Percentiles rank a stretch among this genome's conserved stretches.
These are phyloP conservation scores for Ilex paraguariensis DNA, from an alignment of 305 asterid genomes.

Conservation along the genomic window DNA sequence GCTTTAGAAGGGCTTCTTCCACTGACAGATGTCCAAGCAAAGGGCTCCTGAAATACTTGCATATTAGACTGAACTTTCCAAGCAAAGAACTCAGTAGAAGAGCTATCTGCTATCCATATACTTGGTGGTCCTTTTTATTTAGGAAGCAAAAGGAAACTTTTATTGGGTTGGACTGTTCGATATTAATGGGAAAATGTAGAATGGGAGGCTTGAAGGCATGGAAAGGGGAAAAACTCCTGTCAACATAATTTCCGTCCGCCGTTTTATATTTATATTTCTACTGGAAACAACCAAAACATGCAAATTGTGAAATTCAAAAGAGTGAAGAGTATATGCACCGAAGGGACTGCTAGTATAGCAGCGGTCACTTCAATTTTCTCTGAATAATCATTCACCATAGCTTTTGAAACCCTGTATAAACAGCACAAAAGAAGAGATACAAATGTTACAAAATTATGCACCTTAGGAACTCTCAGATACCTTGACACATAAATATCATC, in stretches of 20 bases:
- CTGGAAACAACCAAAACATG: conserved; percentile 1
- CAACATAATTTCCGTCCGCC: no score
- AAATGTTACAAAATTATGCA: neutral
- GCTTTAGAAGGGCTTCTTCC: conserved; percentile 39
- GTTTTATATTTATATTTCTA: neutral
- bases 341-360: conserved; percentile 47
- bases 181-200: neutral
- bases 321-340: conserved; percentile 32
- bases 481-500: neutral
- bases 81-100: neutral
- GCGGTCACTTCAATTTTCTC: conserved; percentile 77
- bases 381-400: conserved; percentile 57
- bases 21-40: conserved; percentile 30
- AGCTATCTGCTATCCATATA: neutral
- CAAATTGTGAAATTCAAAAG: conserved; percentile 2
- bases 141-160: neutral
- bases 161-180: neutral
- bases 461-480: neutral
- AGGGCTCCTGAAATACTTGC: conserved; percentile 33
- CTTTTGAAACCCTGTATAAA: conserved; percentile 64
- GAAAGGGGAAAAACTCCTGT: neutral
- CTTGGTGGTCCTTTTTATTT: neutral
- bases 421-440: conserved; percentile 5
- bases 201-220: neutral
- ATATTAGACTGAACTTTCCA: conserved; percentile 36